Conservation (phyloP, 1,139 yeast genomes). For the Schizosaccharomyces versatilis region DNA sequence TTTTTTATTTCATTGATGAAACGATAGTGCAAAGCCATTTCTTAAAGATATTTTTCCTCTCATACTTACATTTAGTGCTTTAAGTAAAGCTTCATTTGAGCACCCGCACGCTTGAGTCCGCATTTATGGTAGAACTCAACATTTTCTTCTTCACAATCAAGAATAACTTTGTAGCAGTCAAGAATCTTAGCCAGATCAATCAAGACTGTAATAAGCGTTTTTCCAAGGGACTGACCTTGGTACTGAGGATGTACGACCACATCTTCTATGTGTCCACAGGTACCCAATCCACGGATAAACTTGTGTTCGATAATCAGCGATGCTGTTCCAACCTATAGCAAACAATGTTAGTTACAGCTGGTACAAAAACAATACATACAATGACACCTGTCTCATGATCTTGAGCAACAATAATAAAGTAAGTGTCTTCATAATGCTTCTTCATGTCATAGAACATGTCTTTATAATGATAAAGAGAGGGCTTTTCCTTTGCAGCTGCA, state of each 20-base stretch:
- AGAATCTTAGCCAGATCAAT: conserved; percentile 3
- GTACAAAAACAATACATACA: background rate
- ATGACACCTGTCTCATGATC: background rate
- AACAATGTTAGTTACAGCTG: background rate
- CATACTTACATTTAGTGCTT: background rate
- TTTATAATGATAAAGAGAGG: background rate
- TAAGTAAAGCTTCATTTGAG: conserved; percentile 3
- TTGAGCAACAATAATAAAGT: background rate
- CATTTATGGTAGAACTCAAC: conserved; percentile 79
- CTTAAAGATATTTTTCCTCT: background rate
- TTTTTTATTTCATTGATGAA: background rate
- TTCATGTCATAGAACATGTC: background rate
- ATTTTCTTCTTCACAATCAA: conserved; percentile 71
- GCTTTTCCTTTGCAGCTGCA: background rate
- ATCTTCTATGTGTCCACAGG: conserved; percentile 88
- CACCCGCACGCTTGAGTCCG: conserved; percentile 11
- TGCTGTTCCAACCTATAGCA: conserved; percentile 21
- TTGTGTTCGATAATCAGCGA: conserved; percentile 31
- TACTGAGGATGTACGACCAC: conserved; percentile 56
- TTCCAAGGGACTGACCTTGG: conserved; percentile 70
- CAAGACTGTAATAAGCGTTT: conserved; percentile 2
- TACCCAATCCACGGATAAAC: conserved; percentile 47
- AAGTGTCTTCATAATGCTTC: background rate
- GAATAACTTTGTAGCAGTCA: conserved; percentile 41
- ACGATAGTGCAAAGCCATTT: background rate